phyloP scores from a whole-genome alignment of 73 alveolate genomes.

The Tetrahymena elliotti region DNA sequence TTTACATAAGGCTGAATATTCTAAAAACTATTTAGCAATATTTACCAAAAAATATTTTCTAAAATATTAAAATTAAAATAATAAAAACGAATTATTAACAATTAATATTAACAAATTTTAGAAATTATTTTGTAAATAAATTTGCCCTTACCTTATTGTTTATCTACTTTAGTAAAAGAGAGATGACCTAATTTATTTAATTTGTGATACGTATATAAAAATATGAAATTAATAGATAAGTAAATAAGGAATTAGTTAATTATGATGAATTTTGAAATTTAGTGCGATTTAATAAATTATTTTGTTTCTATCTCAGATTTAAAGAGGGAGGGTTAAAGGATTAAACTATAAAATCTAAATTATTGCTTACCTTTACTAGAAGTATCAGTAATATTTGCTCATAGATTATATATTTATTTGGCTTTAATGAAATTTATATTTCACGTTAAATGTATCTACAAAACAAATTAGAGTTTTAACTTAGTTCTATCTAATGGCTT shows the following conservation, averaged over 20 bases:
- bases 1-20: too few relatives aligned
- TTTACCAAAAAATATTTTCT: too few relatives aligned
- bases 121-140: too few relatives aligned
- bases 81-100: too few relatives aligned
- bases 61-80: too few relatives aligned
- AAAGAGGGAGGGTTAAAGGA: neutral
- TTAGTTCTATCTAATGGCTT: neutral
- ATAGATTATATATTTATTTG: neutral
- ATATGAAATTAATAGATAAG: neutral
- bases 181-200: too few relatives aligned
- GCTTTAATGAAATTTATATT: neutral
- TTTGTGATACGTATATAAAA: neutral
- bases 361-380: neutral
- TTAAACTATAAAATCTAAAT: neutral
- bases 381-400: neutral
- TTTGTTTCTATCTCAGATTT: neutral
- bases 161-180: too few relatives aligned
- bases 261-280: neutral
- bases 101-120: too few relatives aligned
- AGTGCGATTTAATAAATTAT: neutral
- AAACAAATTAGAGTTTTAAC: neutral
- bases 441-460: neutral
- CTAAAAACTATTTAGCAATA: too few relatives aligned
- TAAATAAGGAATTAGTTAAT: neutral
- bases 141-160: too few relatives aligned